phyloP scores from a whole-genome alignment of 2,329 filamentous ascomycete species.

The Pseudogymnoascus sp. region DNA sequence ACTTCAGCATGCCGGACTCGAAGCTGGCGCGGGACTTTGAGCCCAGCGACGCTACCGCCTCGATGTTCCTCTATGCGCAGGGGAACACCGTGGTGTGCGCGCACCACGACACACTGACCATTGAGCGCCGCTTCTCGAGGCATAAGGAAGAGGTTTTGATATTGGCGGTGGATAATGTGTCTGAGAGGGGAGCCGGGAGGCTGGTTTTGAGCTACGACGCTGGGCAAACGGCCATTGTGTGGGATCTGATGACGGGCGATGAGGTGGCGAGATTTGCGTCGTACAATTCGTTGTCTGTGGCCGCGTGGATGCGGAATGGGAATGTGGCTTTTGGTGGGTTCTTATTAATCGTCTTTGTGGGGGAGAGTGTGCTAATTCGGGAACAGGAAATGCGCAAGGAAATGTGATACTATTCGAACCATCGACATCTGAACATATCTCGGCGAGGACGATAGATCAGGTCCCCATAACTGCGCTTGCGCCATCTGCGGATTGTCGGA shows the following conservation, averaged over 20 bases:
- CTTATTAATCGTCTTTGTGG: neutral
- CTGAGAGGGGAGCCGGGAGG: slow-evolving; percentile 74
- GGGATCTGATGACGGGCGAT: slow-evolving; percentile 88
- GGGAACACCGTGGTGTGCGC: slow-evolving; percentile 75
- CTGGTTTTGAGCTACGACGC: slow-evolving; percentile 89
- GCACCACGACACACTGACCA: slow-evolving; percentile 83
- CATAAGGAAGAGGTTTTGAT: slow-evolving; percentile 78
- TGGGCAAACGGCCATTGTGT: slow-evolving; percentile 87
- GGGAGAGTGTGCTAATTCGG: slow-evolving; percentile 15
- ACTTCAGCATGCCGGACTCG: slow-evolving; percentile 45
- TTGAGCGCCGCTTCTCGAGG: slow-evolving; percentile 76
- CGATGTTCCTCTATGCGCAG: slow-evolving; percentile 83
- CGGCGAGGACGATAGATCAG: slow-evolving; percentile 78
- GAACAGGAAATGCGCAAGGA: slow-evolving; percentile 76
- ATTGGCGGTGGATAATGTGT: slow-evolving; percentile 83
- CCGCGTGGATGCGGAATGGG: slow-evolving; percentile 93
- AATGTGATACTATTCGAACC: slow-evolving; percentile 94
- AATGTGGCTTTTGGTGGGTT: slow-evolving; percentile 88
- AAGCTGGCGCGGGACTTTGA: slow-evolving; percentile 57
- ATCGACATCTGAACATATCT: slow-evolving; percentile 84
- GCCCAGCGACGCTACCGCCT: slow-evolving; percentile 82
- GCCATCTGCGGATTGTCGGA: slow-evolving; percentile 80
- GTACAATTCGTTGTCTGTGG: slow-evolving; percentile 76
- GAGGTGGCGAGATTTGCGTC: slow-evolving; percentile 89
- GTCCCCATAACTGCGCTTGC: slow-evolving; percentile 92